These are phyloP conservation scores for Kalaharituber pfeilii DNA, from an alignment of 2,329 filamentous ascomycete genomes.

Conservation along the genomic window DNA sequence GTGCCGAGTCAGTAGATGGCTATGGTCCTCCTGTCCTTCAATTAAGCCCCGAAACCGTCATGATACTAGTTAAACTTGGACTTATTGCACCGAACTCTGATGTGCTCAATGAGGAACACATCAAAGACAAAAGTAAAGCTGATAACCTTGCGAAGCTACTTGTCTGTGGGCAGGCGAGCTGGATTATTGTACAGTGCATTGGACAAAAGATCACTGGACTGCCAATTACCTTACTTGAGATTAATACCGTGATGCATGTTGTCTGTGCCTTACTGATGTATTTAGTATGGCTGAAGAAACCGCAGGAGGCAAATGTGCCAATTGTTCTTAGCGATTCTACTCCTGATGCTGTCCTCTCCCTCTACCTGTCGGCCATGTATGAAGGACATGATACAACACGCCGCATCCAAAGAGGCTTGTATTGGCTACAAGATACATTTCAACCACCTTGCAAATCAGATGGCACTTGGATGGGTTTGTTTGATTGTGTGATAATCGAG, in stretches of 20 bases:
- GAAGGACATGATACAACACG: not conserved
- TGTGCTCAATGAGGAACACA: too few species aligned
- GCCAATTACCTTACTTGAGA: conserved; percentile 22
- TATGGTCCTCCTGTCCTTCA: too few species aligned
- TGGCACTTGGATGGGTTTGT: too few species aligned
- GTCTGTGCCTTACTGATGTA: conserved; percentile 22
- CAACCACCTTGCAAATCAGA: not conserved
- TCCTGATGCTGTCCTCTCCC: not conserved
- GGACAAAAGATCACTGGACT: conserved; percentile 16
- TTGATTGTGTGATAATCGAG: too few species aligned
- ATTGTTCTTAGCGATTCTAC: not conserved
- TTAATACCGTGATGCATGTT: conserved; percentile 23
- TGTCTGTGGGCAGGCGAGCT: conserved; percentile 22
- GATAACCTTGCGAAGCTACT: conserved; percentile 22
- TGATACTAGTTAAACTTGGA: too few species aligned
- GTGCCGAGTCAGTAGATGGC: too few species aligned
- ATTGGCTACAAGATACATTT: not conserved
- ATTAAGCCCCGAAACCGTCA: too few species aligned
- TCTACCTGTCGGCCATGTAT: not conserved
- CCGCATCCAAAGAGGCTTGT: not conserved
- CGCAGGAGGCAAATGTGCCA: conserved; percentile 14
- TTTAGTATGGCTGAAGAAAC: conserved; percentile 23
- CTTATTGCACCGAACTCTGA: too few species aligned
- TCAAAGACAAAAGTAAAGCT: conserved; percentile 23
- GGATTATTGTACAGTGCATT: conserved; percentile 21